Conservation (phyloP, 352 stramenopile species). For the Chrysophaeum taylorii region DNA sequence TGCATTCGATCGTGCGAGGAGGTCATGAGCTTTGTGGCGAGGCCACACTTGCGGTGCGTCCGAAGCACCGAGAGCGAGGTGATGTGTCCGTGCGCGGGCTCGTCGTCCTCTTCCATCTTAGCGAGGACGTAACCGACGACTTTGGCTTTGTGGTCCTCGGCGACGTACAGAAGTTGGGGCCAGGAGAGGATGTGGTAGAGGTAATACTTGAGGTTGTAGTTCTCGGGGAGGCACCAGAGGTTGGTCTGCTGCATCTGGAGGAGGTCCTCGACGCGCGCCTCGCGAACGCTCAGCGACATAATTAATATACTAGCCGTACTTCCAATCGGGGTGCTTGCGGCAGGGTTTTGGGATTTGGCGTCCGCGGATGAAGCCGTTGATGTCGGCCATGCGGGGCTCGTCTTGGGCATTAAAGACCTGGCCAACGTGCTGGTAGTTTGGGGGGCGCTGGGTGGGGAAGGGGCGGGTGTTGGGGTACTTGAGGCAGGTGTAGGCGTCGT, state of each 20-base stretch:
- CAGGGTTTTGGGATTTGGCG: slow-evolving; percentile 8
- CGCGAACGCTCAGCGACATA: neutral
- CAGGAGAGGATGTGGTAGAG: slow-evolving; percentile 98
- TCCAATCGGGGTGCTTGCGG: slow-evolving; percentile 13
- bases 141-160: slow-evolving; percentile 88
- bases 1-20: slow-evolving; percentile 75
- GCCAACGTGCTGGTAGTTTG: slow-evolving; percentile 30
- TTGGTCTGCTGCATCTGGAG: slow-evolving; percentile 81
- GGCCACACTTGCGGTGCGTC: slow-evolving; percentile 85
- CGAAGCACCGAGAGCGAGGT: slow-evolving; percentile 93
- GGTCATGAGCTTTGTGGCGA: slow-evolving; percentile 97
- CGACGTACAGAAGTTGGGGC: slow-evolving; percentile 97
- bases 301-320: no score
- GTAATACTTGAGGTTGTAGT: slow-evolving; percentile 97
- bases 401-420: slow-evolving; percentile 28
- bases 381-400: slow-evolving; percentile 21
- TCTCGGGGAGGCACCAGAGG: slow-evolving; percentile 98
- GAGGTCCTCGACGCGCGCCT: neutral
- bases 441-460: slow-evolving; percentile 23
- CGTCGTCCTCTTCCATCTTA: slow-evolving; percentile 87
- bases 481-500: slow-evolving; percentile 28
- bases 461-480: slow-evolving; percentile 24
- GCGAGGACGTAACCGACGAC: slow-evolving; percentile 99
- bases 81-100: slow-evolving; percentile 87
- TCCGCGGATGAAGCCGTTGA: slow-evolving; percentile 25